Evolutionary conservation across 306 rosid species (phyloP).

Genomic region (Inga laurina): DNA sequence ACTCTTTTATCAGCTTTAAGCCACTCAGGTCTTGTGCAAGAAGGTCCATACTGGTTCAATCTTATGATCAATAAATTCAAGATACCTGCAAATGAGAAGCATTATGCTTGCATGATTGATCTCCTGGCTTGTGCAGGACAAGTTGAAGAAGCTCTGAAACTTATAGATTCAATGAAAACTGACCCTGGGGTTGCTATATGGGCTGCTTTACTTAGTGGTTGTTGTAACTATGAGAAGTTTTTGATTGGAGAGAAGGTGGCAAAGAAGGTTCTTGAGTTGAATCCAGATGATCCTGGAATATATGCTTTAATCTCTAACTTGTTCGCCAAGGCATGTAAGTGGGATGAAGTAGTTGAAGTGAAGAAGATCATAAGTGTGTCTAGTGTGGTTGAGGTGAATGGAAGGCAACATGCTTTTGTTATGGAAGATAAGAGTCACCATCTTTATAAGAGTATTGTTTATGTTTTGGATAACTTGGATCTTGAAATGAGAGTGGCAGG

Average conservation of each 20-base stretch:
- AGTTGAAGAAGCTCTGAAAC: conserved; percentile 47
- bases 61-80: conserved; percentile 39
- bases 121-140: conserved; percentile 49
- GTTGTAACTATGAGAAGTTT: conserved; percentile 37
- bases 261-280: conserved; percentile 41
- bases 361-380: conserved; percentile 42
- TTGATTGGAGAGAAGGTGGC: conserved; percentile 40
- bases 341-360: conserved; percentile 45
- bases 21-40: conserved; percentile 51
- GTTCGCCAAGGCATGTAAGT: conserved; percentile 39
- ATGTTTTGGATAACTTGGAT: conserved; percentile 36
- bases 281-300: conserved; percentile 43
- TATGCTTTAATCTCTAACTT: conserved; percentile 49
- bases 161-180: conserved; percentile 34
- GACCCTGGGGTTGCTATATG: conserved; percentile 44
- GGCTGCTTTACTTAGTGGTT: conserved; percentile 53
- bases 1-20: conserved; percentile 54
- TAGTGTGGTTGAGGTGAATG: conserved; percentile 52
- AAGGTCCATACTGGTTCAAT: conserved; percentile 48
- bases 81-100: conserved; percentile 44
- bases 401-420: conserved; percentile 48
- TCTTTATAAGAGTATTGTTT: conserved; percentile 30
- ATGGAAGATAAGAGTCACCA: conserved; percentile 48
- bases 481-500: conserved; percentile 37
- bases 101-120: conserved; percentile 56